Evolutionary conservation across 306 rosid genomes (phyloP).

Genomic region (Gynostemma pentaphyllum): DNA sequence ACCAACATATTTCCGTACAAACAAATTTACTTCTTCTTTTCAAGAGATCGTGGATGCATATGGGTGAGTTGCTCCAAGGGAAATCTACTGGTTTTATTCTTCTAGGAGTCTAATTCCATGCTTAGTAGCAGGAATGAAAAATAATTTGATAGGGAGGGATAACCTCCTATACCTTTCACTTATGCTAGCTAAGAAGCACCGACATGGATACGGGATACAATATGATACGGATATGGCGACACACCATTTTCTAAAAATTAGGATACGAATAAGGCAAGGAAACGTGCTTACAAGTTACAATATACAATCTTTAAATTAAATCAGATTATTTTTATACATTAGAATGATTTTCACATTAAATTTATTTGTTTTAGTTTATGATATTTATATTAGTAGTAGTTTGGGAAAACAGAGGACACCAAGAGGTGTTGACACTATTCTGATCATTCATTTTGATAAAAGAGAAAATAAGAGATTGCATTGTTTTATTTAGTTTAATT

Average conservation of each 20-base stretch:
- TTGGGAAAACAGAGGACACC: background rate
- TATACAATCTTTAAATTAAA: too few species aligned
- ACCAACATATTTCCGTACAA: slow-evolving; percentile 58
- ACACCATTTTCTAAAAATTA: too few species aligned
- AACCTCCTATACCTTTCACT: too few species aligned
- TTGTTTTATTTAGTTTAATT: background rate
- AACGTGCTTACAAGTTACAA: too few species aligned
- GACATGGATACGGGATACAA: too few species aligned
- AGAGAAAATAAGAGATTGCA: background rate
- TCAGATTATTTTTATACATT: too few species aligned
- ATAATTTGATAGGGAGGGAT: background rate
- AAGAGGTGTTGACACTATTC: background rate
- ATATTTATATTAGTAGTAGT: too few species aligned
- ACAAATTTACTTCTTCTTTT: slow-evolving; percentile 58
- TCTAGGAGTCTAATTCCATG: background rate
- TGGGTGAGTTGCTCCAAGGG: slow-evolving; percentile 40
- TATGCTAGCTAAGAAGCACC: too few species aligned
- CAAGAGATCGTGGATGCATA: slow-evolving; percentile 84
- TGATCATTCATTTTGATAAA: background rate
- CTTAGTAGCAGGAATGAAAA: background rate
- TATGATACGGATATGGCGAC: too few species aligned
- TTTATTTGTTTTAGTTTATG: too few species aligned
- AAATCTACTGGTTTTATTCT: background rate
- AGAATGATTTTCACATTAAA: too few species aligned
- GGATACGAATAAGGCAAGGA: too few species aligned